A percentile compares a stretch with the other conserved stretches of the same genome.
These are phyloP conservation scores for Ehretia macrophylla DNA, from an alignment of 257 asterid genomes.

Conservation along the genomic window DNA sequence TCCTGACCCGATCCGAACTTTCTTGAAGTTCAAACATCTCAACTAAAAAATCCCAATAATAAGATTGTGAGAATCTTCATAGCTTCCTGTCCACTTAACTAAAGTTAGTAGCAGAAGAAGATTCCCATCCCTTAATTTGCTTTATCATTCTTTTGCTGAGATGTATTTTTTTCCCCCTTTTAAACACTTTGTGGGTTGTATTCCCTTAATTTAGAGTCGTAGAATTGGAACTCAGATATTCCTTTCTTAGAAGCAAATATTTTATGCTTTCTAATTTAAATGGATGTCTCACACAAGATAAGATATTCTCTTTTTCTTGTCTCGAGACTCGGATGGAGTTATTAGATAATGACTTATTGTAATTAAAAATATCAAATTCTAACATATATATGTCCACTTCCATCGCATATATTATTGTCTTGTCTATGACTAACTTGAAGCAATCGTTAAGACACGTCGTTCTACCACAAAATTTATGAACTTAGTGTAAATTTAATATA, in stretches of 20 bases:
- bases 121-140: slow-evolving; percentile 51
- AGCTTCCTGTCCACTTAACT: slow-evolving; percentile 82
- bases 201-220: slow-evolving; percentile 52
- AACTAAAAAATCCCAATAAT: neutral
- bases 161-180: no score
- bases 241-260: slow-evolving; percentile 41
- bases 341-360: neutral
- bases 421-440: no score
- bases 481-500: no score
- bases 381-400: no score
- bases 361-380: no score
- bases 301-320: slow-evolving; percentile 18
- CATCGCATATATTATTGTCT: no score
- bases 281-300: slow-evolving; percentile 53
- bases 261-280: slow-evolving; percentile 29
- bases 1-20: slow-evolving; percentile 31
- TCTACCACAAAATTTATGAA: no score
- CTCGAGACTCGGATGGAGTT: neutral
- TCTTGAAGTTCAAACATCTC: slow-evolving; percentile 16
- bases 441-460: no score
- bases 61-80: slow-evolving; percentile 48
- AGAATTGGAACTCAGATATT: slow-evolving; percentile 72
- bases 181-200: slow-evolving; percentile 30
- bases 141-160: slow-evolving; percentile 37
- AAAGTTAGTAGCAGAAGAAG: slow-evolving; percentile 88